A percentile compares a stretch with the other conserved stretches of the same genome.
These are phyloP conservation scores for Crithidia thermophila DNA, from an alignment of 208 protist genomes.

Conservation along the genomic window DNA sequence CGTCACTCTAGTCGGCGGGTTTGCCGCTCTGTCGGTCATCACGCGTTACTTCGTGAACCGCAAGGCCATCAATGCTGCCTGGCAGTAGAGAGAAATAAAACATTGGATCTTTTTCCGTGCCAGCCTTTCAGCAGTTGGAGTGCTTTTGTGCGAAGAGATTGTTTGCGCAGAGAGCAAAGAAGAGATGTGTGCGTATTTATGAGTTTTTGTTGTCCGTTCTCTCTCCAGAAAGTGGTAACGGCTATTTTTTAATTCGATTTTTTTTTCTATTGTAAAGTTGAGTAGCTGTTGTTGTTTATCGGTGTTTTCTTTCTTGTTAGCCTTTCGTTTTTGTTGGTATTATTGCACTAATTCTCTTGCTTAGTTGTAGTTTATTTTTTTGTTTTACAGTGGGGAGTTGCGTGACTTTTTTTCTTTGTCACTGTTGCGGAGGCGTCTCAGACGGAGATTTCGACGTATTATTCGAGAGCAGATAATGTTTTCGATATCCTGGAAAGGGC, in stretches of 20 bases:
- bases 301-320: too few relatives aligned
- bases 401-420: background rate
- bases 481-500: too few relatives aligned
- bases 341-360: background rate
- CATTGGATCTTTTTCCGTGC: too few relatives aligned
- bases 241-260: too few relatives aligned
- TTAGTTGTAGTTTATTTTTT: background rate
- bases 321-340: background rate
- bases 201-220: too few relatives aligned
- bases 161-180: too few relatives aligned
- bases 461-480: background rate
- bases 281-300: too few relatives aligned
- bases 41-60: slow-evolving; percentile 75
- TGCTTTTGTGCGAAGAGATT: too few relatives aligned
- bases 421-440: background rate
- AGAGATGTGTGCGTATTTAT: too few relatives aligned
- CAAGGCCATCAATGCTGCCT: slow-evolving; percentile 65
- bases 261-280: slow-evolving; percentile 4
- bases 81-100: slow-evolving; percentile 44
- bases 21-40: slow-evolving; percentile 64
- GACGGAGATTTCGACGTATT: background rate
- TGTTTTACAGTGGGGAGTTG: too few relatives aligned
- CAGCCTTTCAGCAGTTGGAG: too few relatives aligned
- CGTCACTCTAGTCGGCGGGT: slow-evolving; percentile 60
- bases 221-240: too few relatives aligned